These are phyloP conservation scores for Rhynchospora breviuscula DNA, from an alignment of 176 grass and related monocot species.

Conservation along the genomic window DNA sequence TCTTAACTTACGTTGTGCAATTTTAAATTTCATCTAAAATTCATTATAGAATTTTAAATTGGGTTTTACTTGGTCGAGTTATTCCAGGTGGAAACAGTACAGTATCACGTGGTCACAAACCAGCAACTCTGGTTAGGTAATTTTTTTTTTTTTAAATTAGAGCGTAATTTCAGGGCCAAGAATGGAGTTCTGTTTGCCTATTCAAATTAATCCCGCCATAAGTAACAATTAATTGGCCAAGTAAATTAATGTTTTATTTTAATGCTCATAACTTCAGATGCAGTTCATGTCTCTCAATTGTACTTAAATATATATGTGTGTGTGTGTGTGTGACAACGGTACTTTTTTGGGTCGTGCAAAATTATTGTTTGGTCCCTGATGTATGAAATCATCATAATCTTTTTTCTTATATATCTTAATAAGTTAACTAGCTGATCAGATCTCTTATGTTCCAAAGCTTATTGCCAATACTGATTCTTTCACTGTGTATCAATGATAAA, in stretches of 20 bases:
- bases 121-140: slow-evolving; percentile 3
- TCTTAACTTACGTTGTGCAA: slow-evolving; percentile 10
- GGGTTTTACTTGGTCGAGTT: background rate
- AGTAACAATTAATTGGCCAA: background rate
- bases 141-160: background rate
- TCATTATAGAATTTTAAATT: background rate
- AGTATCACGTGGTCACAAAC: slow-evolving; percentile 10
- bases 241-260: background rate
- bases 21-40: background rate
- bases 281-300: slow-evolving; percentile 21
- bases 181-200: background rate
- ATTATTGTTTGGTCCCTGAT: background rate
- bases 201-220: background rate
- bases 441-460: background rate
- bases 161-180: background rate
- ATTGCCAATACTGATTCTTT: background rate
- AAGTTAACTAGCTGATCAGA: background rate
- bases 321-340: no score
- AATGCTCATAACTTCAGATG: slow-evolving; percentile 5
- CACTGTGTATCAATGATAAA: background rate
- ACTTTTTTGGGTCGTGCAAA: background rate
- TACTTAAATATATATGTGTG: no score
- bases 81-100: background rate
- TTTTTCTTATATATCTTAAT: background rate
- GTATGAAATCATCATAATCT: background rate